Base-by-base conservation (phyloP, 306 rosid genomes). In the Castanea crenata region DNA sequence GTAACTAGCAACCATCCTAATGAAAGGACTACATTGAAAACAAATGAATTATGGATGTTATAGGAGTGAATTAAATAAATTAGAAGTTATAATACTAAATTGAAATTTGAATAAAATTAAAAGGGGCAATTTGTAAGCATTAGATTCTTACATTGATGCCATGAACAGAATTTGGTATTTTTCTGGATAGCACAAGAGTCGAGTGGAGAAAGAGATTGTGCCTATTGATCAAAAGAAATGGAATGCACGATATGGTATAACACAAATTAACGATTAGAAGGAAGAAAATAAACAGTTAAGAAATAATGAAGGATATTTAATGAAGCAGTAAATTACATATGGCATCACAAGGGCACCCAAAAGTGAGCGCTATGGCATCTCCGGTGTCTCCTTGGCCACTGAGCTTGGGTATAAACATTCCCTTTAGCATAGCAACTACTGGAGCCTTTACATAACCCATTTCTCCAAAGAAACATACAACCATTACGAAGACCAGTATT, bases 261-360 rank as follows among this genome's bases (percentile, higher is more conserved):
- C 44, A 38, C 44, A 62, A 1, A 35, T 41, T 2, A 55, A 23
- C 1, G 1, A 65, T 44, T 23, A 13, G 1, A 35, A 3, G 4
- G 46, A 25, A 6, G 44, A 38, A 38, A 38, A 38, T 38, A 38
- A 7, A 6, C 29, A 52, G 6, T 18, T 6, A 23, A 3, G 34
- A 27, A 27, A 1, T 11, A 23, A 23, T 25, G 11, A 21, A 19
- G 20, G n/a, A 56, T 56, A 5, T 38, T 38, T 38, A 38, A 1
- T 38, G 44, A 38, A 38, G 44, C 10, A 6, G 44, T 38, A 38
- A 38, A 38, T 38, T 8, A 11, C 79, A 6, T 91, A 94, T 97
- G 97, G 97, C 97, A 94, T 94, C 74, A 94, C 73, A 29, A 94
- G 92, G 80, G 99, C 95, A 67, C 99, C 99, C 64, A 94, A 77